Evolutionary conservation across 2,329 filamentous ascomycete genomes (phyloP), one percentile per base, ranked within the genome.

Genomic region (Mycosphaerelloides madeirae): DNA sequence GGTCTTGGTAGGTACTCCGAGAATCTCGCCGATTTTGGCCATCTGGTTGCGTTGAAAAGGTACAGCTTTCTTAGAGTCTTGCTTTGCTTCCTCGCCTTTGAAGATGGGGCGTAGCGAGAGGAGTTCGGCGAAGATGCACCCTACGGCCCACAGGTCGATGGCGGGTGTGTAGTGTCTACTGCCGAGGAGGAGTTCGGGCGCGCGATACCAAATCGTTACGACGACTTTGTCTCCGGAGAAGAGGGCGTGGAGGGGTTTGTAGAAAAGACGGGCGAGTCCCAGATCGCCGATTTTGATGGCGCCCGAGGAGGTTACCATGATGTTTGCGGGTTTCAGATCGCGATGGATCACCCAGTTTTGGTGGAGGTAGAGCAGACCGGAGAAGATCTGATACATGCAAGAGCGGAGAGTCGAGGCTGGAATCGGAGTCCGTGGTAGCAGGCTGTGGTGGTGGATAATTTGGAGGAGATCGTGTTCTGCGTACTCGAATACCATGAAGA

Each of bases 401-500:
- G 87, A 94, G 62, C 91, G 91, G 62, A 98, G 84, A 47, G 88
- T 95, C 18, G 81, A 75, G 0, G 91, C 85, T 1, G 91, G 89
- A 46, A 98, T 96, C 5, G 87, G 84, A 56, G 93, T 87, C 19
- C 90, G 79, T 20, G 88, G 83, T 46, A 90, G 85, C 65, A 95
- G 85, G 1, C 87, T 95, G 68, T 98, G 93, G 64, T 97, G 90
- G 65, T 98, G 93, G 56, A 98, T 96, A 64, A 98, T 97, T 66
- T 98, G 93, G 3, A 98, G 75, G 29, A 98, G 72, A 67, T 98
- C 93, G 66, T 98, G 93, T 68, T 98, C 93, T 55, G 93, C 93
- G 66, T 95, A 98, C 67, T 97, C 93, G 58, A 98, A 97, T 2
- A 98, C 90, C 85, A 98, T 98, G 69, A 90, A 98, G 65, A 98